Conservation (phyloP, 2,329 filamentous ascomycete species). For the Cercospora nicotianae region DNA sequence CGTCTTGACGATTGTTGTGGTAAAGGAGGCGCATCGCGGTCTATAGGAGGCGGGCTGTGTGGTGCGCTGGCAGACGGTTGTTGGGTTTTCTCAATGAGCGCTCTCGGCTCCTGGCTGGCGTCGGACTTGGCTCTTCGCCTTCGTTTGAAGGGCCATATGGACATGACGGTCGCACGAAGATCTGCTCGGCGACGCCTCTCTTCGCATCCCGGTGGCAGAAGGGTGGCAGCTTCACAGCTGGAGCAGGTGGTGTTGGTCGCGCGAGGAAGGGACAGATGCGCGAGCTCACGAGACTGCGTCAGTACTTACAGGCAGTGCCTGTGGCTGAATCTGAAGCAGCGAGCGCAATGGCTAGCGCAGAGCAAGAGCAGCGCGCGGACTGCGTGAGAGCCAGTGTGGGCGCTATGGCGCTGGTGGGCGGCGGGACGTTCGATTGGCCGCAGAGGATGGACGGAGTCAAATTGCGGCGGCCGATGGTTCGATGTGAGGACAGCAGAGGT, state of each 20-base stretch:
- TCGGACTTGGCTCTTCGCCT: conserved; percentile 49
- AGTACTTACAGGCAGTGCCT: neutral
- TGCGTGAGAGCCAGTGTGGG: neutral
- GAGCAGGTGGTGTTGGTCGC: neutral
- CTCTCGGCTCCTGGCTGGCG: conserved; percentile 39
- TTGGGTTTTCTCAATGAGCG: conserved; percentile 52
- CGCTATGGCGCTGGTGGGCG: conserved; percentile 1
- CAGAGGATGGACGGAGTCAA: neutral
- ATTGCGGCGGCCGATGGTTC: conserved; percentile 5
- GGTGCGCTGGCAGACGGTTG: conserved; percentile 21
- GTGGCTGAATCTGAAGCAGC: neutral
- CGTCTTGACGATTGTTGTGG: conserved; percentile 8
- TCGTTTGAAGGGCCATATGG: conserved; percentile 80
- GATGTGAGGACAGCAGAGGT: neutral
- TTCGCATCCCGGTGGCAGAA: conserved; percentile 9
- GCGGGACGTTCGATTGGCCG: conserved; percentile 3
- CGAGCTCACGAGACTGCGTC: conserved; percentile 1
- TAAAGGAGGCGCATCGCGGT: conserved; percentile 31
- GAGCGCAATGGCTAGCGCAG: conserved; percentile 1
- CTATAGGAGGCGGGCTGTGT: conserved; percentile 10
- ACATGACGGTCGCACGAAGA: conserved; percentile 54
- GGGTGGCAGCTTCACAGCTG: neutral
- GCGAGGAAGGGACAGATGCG: neutral
- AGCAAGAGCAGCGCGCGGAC: neutral
- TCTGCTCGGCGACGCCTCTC: neutral